A percentile compares a stretch with the other conserved stretches of the same genome.
These are phyloP conservation scores for Neocatenulostroma microsporum DNA, from an alignment of 2,329 filamentous ascomycete genomes.

Conservation along the genomic window DNA sequence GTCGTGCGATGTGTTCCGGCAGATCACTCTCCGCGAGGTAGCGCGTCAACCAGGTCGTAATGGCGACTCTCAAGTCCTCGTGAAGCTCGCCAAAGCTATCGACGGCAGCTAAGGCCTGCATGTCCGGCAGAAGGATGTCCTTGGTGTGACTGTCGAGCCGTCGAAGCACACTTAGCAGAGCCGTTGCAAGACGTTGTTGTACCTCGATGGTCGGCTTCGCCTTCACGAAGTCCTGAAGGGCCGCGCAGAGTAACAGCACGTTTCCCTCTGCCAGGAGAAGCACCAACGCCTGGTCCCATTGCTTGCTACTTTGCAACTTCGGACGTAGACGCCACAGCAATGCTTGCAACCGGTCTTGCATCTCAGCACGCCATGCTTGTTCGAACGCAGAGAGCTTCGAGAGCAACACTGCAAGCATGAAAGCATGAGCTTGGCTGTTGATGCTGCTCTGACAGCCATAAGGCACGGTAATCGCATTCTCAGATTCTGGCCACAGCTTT, in stretches of 20 bases:
- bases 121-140: conserved; percentile 14
- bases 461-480: conserved; percentile 35
- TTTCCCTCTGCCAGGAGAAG: conserved; percentile 12
- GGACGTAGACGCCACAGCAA: conserved; percentile 9
- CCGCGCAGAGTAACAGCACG: conserved; percentile 8
- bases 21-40: conserved; percentile 11
- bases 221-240: conserved; percentile 10
- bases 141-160: conserved; percentile 1
- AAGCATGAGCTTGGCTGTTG: conserved; percentile 13
- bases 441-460: conserved; percentile 30
- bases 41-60: conserved; percentile 17
- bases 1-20: conserved; percentile 9
- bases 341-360: conserved; percentile 14
- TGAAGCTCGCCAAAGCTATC: conserved; percentile 15
- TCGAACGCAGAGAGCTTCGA: conserved; percentile 13
- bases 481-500: conserved; percentile 32
- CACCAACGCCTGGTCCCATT: conserved; percentile 16
- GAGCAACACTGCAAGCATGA: conserved; percentile 21
- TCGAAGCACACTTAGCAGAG: conserved; percentile 12
- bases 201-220: conserved; percentile 4
- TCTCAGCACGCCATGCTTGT: conserved; percentile 17
- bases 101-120: conserved; percentile 8
- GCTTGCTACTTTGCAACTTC: conserved; percentile 12
- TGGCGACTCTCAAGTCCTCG: conserved; percentile 21
- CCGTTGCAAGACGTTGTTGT: conserved; percentile 14